Evolutionary conservation across 768 basidiomycete genomes (phyloP).

Genomic region (Suillus decipiens): DNA sequence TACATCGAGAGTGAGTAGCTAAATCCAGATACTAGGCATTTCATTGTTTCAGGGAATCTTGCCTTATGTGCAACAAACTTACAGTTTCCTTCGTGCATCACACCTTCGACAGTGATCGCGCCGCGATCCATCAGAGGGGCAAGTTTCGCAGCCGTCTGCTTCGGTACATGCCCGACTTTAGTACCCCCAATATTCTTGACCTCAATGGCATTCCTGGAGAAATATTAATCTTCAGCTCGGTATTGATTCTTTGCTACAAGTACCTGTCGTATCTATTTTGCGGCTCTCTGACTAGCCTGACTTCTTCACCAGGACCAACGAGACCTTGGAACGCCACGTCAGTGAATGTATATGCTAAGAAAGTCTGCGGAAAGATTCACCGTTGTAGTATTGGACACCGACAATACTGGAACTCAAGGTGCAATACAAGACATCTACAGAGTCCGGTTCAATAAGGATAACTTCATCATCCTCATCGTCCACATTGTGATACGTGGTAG

Average conservation of each 20-base stretch:
- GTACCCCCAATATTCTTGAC: conserved; percentile 72
- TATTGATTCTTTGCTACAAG: conserved; percentile 6
- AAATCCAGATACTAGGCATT: conserved; percentile 41
- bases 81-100: conserved; percentile 68
- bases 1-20: conserved; percentile 66
- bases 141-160: conserved; percentile 55
- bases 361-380: conserved; percentile 32
- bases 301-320: conserved; percentile 80
- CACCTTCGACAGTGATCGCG: conserved; percentile 71
- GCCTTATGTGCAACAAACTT: conserved; percentile 14
- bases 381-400: conserved; percentile 82
- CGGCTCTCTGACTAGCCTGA: conserved; percentile 66
- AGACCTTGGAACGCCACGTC: conserved; percentile 50
- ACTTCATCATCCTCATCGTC: conserved; percentile 48
- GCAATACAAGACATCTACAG: conserved; percentile 68
- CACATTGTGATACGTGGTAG: conserved; percentile 3
- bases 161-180: conserved; percentile 84
- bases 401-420: conserved; percentile 64
- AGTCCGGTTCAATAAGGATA: conserved; percentile 45
- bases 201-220: conserved; percentile 70
- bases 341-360: conserved; percentile 3
- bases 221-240: background rate
- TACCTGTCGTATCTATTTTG: conserved; percentile 68
- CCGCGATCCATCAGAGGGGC: conserved; percentile 71
- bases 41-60: conserved; percentile 10